These are phyloP conservation scores for Hypoxylon sp. DNA, from an alignment of 2,329 filamentous ascomycete genomes.

Conservation along the genomic window DNA sequence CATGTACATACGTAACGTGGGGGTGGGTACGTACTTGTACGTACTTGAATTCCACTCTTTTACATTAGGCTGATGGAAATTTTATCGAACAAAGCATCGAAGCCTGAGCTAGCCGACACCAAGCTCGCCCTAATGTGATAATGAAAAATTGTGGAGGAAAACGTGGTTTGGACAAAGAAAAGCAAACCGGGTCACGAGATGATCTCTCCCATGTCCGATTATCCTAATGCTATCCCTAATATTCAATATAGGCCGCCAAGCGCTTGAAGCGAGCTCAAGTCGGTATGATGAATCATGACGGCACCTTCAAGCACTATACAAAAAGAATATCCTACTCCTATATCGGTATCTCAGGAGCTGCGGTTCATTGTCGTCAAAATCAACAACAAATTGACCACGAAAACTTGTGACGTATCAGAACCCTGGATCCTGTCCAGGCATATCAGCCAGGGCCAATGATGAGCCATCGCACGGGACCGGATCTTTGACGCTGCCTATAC, in stretches of 20 bases:
- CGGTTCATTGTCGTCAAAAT: slow-evolving; percentile 40
- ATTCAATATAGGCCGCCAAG: slow-evolving; percentile 20
- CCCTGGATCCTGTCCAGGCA: slow-evolving; percentile 15
- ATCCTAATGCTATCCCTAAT: slow-evolving; percentile 16
- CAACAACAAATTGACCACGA: slow-evolving; percentile 33
- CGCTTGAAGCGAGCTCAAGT: slow-evolving; percentile 22
- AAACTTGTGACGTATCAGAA: slow-evolving; percentile 36
- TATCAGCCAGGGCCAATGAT: slow-evolving; percentile 25
- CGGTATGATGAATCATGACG: slow-evolving; percentile 35
- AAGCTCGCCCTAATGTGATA: slow-evolving; percentile 29
- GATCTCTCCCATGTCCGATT: slow-evolving; percentile 29
- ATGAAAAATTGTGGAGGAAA: slow-evolving; percentile 42
- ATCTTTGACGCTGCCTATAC: slow-evolving; percentile 33
- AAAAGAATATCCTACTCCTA: slow-evolving; percentile 25
- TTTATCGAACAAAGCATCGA: slow-evolving; percentile 39
- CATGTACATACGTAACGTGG: slow-evolving; percentile 32
- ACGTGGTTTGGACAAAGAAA: slow-evolving; percentile 36
- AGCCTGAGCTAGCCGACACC: slow-evolving; percentile 40
- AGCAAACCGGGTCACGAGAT: slow-evolving; percentile 37
- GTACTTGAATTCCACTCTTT: slow-evolving; percentile 26
- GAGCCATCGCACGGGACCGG: slow-evolving; percentile 36
- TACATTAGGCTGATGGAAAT: slow-evolving; percentile 42
- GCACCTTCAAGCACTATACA: slow-evolving; percentile 15
- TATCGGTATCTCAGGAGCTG: slow-evolving; percentile 26
- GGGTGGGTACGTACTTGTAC: slow-evolving; percentile 30